Evolutionary conservation across 441 rosid species (phyloP).

Genomic region (Macaranga tanarius): DNA sequence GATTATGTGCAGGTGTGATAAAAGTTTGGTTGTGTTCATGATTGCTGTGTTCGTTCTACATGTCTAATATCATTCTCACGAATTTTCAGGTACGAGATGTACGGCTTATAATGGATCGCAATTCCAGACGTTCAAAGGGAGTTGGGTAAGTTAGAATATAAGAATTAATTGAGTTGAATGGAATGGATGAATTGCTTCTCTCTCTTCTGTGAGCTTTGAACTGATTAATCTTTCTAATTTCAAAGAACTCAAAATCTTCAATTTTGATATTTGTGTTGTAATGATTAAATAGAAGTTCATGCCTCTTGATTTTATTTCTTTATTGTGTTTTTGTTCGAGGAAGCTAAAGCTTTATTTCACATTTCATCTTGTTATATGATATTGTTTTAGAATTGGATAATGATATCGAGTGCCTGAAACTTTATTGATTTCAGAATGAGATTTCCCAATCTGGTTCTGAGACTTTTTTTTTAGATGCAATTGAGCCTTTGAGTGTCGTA

Average conservation of each 20-base stretch:
- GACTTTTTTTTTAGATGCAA: neutral
- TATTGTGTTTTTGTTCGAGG: neutral
- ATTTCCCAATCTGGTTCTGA: neutral
- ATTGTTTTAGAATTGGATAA: neutral
- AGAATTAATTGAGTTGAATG: neutral
- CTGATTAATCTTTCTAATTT: neutral
- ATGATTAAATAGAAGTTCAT: neutral
- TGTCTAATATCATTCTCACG: neutral
- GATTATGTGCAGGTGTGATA: neutral
- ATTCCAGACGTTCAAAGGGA: slow-evolving; percentile 94
- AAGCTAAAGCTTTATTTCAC: neutral
- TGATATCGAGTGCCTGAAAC: neutral
- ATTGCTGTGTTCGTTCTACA: slow-evolving; percentile 4
- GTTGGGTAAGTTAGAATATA: slow-evolving; percentile 62
- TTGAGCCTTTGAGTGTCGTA: neutral
- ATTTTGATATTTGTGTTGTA: neutral
- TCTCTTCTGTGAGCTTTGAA: neutral
- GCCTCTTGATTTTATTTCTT: neutral
- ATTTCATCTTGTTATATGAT: neutral
- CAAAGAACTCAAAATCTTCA: neutral
- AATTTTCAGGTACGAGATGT: slow-evolving; percentile 90
- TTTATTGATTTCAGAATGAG: neutral
- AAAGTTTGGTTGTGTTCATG: neutral
- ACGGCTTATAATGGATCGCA: slow-evolving; percentile 95
- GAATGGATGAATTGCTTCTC: neutral